A percentile compares a stretch with the other conserved stretches of the same genome.
Conservation (phyloP, 208 protist species). For the Leptomonas seymouri region DNA sequence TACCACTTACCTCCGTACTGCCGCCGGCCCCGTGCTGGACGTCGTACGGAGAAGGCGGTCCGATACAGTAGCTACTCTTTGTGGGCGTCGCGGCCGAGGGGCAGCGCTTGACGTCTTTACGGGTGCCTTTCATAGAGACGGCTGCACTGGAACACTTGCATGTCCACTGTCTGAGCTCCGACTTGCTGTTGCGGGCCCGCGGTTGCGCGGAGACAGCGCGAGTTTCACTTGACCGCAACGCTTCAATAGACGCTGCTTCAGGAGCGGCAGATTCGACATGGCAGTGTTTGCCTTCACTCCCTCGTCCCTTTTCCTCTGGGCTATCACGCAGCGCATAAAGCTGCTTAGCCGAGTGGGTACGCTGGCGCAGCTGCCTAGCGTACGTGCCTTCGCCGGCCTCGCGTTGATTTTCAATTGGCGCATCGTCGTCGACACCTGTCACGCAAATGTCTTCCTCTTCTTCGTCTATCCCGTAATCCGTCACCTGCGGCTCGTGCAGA, state of each 20-base stretch:
- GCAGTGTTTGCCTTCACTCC: not conserved
- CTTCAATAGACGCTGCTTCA: not conserved
- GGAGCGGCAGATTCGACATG: not conserved
- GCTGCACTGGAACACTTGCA: not conserved
- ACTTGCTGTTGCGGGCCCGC: not conserved
- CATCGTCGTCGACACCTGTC: not conserved
- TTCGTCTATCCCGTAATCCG: conserved; percentile 6
- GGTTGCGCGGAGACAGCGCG: not conserved
- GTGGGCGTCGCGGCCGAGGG: not conserved
- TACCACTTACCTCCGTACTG: conserved; percentile 35
- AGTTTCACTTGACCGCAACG: not conserved
- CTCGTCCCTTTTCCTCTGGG: not conserved
- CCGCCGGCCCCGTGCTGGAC: conserved; percentile 17
- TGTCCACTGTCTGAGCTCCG: not conserved
- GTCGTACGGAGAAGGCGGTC: not conserved
- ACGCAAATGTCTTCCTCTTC: not conserved
- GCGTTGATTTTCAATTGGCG: not conserved
- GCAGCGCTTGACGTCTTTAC: not conserved
- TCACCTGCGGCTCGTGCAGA: conserved; percentile 16
- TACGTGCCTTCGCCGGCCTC: conserved; percentile 22
- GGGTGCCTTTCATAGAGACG: not conserved
- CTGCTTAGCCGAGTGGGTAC: conserved; percentile 29
- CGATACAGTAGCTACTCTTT: not conserved
- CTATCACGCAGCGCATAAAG: conserved; percentile 14
- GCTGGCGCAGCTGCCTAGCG: conserved; percentile 35